Percentiles rank a stretch among this genome's conserved stretches.
phyloP scores from a whole-genome alignment of 352 stramenopile species.

The Peronosclerospora sorghi region DNA sequence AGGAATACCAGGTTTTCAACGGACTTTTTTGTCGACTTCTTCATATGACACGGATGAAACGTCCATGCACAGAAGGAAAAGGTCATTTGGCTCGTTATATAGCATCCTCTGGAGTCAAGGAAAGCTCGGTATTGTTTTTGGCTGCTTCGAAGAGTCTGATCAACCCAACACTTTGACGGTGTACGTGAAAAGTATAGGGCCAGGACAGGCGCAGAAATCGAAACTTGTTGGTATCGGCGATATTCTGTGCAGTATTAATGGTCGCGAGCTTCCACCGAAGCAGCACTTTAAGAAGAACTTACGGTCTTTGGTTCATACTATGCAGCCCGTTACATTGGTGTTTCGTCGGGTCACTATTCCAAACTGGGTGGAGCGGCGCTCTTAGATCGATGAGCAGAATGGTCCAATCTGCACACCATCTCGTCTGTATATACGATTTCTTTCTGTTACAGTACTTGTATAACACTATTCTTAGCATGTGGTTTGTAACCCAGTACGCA shows the following conservation, averaged over 20 bases:
- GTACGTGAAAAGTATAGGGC: constrained; percentile 30
- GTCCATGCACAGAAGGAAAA: background rate
- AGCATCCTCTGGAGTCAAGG: constrained; percentile 30
- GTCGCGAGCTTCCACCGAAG: constrained; percentile 15
- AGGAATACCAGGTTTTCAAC: constrained; percentile 7
- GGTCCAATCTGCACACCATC: no score
- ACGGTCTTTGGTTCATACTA: no score
- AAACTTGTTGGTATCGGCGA: constrained; percentile 30
- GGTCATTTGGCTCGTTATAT: constrained; percentile 16
- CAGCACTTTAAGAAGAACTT: constrained; percentile 19
- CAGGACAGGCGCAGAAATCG: constrained; percentile 22
- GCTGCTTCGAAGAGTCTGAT: constrained; percentile 28
- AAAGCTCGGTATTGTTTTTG: constrained; percentile 33
- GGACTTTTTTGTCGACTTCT: constrained; percentile 11
- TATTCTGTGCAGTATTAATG: constrained; percentile 29
- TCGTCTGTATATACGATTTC: no score
- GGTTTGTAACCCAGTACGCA: no score
- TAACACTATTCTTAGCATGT: no score
- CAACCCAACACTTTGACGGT: constrained; percentile 20
- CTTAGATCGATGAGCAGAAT: no score
- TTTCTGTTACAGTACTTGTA: no score
- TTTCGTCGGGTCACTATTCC: no score
- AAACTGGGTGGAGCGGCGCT: no score
- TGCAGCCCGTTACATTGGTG: no score
- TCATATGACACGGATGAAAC: constrained; percentile 8